Base-by-base conservation (phyloP, 202 grass and related monocot species). In the Brachypodium distachyon region DNA sequence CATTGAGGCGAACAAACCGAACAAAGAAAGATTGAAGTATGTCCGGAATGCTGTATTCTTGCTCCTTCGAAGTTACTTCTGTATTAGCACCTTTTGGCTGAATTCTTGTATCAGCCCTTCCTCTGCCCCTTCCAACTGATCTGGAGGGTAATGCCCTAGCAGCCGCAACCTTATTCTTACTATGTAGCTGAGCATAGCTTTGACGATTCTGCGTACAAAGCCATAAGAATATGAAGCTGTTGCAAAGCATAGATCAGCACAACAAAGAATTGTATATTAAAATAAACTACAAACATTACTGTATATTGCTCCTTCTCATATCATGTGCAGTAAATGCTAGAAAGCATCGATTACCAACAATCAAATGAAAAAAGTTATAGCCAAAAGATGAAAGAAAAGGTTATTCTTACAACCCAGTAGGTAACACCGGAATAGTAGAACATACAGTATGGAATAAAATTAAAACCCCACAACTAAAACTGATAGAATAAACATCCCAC, bases 1-100 rank as follows among this genome's bases (percentile, higher is more conserved):
- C 91, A 72, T 88, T 85, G 64, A 94, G 85, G 26, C 87, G 79
- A 83, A 94, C 87, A 88, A 94, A 94, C 21, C 82, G 71, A 25
- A 81, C 59, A 65, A 62, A 86, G 31, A 94, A 94, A 57, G 63
- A 77, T 65, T 88, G 88, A 8, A 90, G 66, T 83, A 85, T 76
- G 88, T 94, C 91, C 40, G 79, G 37, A 32, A 76, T 63, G 51
- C 18, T 90, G 65, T 76, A 33, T 38, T 88, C 87, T 46, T 9
- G 77, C 66, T 88, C 79, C 71, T 94, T 81, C 26, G 38, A 40
- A 21, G 58, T 46, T 74, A 42, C 64, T 78, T 93, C 84, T 41
- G 56, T 76, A 65, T 76, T 93, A 39, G 57, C 33, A 77, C 85
- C 87, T 76, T 94, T 88, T 43, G 67, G 64, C 7, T 76, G 52